phyloP scores from a whole-genome alignment of 148 eudicot species.

The Rhododendron vialii region DNA sequence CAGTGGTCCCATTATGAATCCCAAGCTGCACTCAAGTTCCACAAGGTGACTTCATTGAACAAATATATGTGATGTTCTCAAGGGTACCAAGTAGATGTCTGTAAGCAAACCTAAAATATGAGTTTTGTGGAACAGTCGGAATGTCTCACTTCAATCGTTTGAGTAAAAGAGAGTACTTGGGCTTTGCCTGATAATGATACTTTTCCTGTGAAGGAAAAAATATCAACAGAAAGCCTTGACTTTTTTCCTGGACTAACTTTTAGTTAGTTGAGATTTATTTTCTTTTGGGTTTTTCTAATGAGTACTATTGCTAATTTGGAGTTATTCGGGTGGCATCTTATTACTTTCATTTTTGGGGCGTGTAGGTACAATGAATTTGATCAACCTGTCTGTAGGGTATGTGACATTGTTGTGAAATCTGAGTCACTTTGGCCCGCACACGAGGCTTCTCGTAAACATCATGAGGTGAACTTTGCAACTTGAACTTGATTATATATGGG shows the following conservation, averaged over 20 bases:
- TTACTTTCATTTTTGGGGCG: constrained; percentile 4
- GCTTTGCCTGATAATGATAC: neutral
- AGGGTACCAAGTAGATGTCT: neutral
- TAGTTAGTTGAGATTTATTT: neutral
- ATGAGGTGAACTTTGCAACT: constrained; percentile 50
- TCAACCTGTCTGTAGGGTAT: constrained; percentile 88
- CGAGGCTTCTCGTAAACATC: constrained; percentile 86
- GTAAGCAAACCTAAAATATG: neutral
- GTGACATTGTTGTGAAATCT: constrained; percentile 71
- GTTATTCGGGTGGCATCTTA: neutral
- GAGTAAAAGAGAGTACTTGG: neutral
- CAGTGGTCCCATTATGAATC: neutral
- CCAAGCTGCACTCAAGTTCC: neutral
- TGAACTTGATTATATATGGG: neutral
- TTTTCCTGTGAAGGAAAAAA: neutral
- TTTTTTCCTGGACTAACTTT: neutral
- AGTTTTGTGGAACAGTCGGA: neutral
- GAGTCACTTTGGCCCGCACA: constrained; percentile 83
- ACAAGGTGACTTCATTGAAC: neutral
- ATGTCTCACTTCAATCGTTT: neutral
- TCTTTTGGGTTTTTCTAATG: neutral
- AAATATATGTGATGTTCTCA: neutral
- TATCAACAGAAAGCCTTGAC: neutral
- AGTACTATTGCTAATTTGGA: neutral
- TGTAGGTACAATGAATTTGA: constrained; percentile 83